Evolutionary conservation across 1,284 basidiomycete genomes (phyloP), one percentile per base, ranked within the genome.

Genomic region (Cryptococcus sp.): DNA sequence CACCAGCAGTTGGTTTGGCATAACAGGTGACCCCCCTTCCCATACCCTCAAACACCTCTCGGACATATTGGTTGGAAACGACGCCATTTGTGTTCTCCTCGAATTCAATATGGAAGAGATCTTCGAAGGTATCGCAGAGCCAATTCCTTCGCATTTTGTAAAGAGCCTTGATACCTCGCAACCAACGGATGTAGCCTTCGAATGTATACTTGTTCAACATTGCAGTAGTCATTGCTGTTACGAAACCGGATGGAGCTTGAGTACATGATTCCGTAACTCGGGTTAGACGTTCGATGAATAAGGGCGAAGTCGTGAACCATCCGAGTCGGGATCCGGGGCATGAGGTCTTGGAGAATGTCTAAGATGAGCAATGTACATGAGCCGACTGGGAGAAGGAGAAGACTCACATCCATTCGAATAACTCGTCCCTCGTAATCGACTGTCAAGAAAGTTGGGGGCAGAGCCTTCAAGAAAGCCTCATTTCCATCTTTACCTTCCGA

Each of bases 291-390:
- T 91, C 88, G 10, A 84, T 83, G 64, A 77, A 76, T 11, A 72
- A 49, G 0, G 74, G 72, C 22, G 69, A 71, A 13, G 72, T 57
- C 0, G 87, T 89, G 65, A 86, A 85, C 85, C 85, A 91, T 1
- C 88, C 88, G 11, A 90, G 73, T 5, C 88, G 82, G 49, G 81
- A 82, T 1, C 88, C 88, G 2, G 87, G 88, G 1, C 85, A 85
- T 48, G 89, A 81, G 1, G 83, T 87, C 81, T 89, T 90, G 28
- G 85, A 87, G 69, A 90, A 89, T 0, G 85, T 74, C 67, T 71
- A 42, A 10, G 2, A 32, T 24, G 2, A 28, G 13, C 28, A 28
- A 11, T 28, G 5, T 5, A 11, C 28, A 11, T 28, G 28, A 28
- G 28, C 28, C 28, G 28, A 28, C 28, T 28, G 11, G 28, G 28